Conservation (phyloP, 176 grass and related monocot species). For the Chloris gayana region DNA sequence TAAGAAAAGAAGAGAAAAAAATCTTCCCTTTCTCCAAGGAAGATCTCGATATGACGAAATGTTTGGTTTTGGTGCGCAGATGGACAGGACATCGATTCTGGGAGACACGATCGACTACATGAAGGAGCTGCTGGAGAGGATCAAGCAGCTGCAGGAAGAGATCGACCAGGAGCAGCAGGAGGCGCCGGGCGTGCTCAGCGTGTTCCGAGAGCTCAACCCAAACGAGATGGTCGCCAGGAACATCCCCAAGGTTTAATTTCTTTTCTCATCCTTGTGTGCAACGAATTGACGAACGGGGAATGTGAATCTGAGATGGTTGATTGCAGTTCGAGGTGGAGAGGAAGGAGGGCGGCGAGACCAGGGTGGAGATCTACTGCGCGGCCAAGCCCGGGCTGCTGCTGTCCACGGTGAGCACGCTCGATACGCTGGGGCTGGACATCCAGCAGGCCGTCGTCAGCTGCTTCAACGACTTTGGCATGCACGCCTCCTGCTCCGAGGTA, state of each 20-base stretch:
- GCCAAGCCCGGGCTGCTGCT: slow-evolving; percentile 87
- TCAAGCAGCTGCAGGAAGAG: slow-evolving; percentile 78
- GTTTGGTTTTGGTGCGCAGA: slow-evolving; percentile 38
- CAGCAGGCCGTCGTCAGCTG: slow-evolving; percentile 97
- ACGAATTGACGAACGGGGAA: not conserved
- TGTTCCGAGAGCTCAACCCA: slow-evolving; percentile 76
- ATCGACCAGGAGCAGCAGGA: slow-evolving; percentile 43
- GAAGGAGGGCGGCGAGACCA: slow-evolving; percentile 69
- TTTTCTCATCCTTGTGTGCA: too few species aligned
- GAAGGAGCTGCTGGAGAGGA: slow-evolving; percentile 97
- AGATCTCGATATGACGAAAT: not conserved
- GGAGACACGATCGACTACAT: slow-evolving; percentile 99
- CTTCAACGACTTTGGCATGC: slow-evolving; percentile 99
- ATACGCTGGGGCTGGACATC: slow-evolving; percentile 88
- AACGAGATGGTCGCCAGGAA: slow-evolving; percentile 88
- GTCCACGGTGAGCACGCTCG: slow-evolving; percentile 84
- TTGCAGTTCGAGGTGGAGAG: slow-evolving; percentile 85
- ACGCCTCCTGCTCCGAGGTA: slow-evolving; percentile 96
- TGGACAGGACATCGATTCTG: slow-evolving; percentile 97
- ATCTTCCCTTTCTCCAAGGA: too few species aligned
- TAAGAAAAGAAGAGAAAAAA: too few species aligned
- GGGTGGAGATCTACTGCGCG: slow-evolving; percentile 90
- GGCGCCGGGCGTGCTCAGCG: slow-evolving; percentile 55
- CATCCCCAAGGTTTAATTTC: slow-evolving; percentile 89
- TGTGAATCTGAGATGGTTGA: not conserved